Base-by-base conservation (phyloP, 2,329 filamentous ascomycete species). In the Aspergillus floridensis region DNA sequence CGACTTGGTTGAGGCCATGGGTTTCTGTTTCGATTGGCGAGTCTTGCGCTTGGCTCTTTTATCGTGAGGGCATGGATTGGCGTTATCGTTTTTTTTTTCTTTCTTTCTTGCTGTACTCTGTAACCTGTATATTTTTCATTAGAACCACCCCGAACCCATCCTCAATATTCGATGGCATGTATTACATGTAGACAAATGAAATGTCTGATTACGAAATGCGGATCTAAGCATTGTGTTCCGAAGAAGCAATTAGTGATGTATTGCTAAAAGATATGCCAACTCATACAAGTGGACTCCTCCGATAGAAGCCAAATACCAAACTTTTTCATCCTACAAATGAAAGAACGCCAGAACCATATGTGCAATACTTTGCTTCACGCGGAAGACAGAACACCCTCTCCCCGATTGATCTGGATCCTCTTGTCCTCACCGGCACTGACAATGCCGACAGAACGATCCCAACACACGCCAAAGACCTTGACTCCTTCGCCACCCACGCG, bases 371-470 rank as follows among this genome's bases (percentile, higher is more conserved):
- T 65, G 56, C 49, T 57, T 61, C 66, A 69, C 22, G 51, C 60
- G 11, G 72, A 72, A 55, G 70, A 75, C 53, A 78, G 62, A 55
- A 80, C 74, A 31, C 76, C 83, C 63, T 84, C 82, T 19, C 86
- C 88, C 66, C 84, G 83, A 76, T 99, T 97, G 61, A 99, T 87
- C 81, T 99, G 95, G 69, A 99, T 88, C 79, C 86, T 88, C 80
- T 95, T 96, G 73, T 99, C 95, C 82, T 98, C 93, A 16, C 93
- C 92, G 48, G 82, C 92, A 70, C 91, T 96, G 49, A 97, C 89
- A 72, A 99, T 93, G 1, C 95, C 96, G 71, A 96, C 86, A 6
- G 87, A 85, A 73, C 83, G 81, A 75, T 97, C 91, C 95, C 95
- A 99, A 60, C 82, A 84, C 5, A 98, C 90, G 35, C 86, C 85